A percentile compares a stretch with the other conserved stretches of the same genome.
These are phyloP conservation scores for Gossypium armourianum DNA, from an alignment of 441 rosid species.

Conservation along the genomic window DNA sequence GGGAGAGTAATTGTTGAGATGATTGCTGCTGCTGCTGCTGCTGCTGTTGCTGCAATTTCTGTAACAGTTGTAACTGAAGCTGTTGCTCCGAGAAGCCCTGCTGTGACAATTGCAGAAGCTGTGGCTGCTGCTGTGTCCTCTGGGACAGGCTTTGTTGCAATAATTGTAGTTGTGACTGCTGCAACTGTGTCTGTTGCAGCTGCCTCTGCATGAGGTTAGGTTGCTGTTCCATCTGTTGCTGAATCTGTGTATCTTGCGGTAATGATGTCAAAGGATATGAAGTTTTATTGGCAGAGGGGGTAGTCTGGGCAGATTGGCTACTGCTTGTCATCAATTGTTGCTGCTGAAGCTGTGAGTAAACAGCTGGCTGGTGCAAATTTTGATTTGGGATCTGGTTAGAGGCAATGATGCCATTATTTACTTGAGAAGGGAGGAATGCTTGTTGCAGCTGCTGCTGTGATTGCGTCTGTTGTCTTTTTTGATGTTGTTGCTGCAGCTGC, in stretches of 20 bases:
- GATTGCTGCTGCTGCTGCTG: conserved; percentile 28
- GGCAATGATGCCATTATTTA: conserved; percentile 23
- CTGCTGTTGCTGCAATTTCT: conserved; percentile 60
- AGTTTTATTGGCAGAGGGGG: conserved; percentile 31
- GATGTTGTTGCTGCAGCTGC: conserved; percentile 29
- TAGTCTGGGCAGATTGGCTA: conserved; percentile 36
- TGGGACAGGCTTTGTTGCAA: conserved; percentile 46
- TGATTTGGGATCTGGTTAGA: conserved; percentile 38
- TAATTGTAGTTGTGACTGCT: conserved; percentile 15
- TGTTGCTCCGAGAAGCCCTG: conserved; percentile 59
- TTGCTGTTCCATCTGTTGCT: conserved; percentile 57
- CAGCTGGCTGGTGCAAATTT: conserved; percentile 37
- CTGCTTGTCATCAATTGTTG: conserved; percentile 41
- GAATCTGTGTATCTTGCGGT: conserved; percentile 59
- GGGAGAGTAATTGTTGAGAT: conserved; percentile 44
- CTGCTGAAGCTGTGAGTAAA: conserved; percentile 61
- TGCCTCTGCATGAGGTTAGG: conserved; percentile 43
- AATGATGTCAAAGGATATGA: conserved; percentile 45
- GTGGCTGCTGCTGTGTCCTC: conserved; percentile 46
- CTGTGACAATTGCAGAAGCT: conserved; percentile 43
- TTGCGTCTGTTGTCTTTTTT: conserved; percentile 27
- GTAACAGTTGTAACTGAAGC: conserved; percentile 65
- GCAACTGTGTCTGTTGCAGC: conserved; percentile 55
- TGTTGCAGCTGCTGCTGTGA: conserved; percentile 31
- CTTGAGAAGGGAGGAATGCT: conserved; percentile 39